Conservation (phyloP, 768 basidiomycete species). For the Leccinum broughii region DNA sequence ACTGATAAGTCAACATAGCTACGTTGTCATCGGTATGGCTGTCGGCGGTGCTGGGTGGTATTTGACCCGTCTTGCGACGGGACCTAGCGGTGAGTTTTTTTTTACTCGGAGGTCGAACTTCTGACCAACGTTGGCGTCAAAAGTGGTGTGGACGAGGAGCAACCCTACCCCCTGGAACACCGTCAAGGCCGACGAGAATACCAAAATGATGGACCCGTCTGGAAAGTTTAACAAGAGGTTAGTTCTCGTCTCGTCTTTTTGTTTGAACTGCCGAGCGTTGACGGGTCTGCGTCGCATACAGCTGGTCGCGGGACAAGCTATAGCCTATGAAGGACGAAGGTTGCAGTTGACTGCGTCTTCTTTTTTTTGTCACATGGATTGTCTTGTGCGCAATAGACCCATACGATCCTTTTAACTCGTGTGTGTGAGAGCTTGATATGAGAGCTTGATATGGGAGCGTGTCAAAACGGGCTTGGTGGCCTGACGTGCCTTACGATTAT, state of each 20-base stretch:
- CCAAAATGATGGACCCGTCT: constrained; percentile 67
- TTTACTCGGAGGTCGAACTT: background rate
- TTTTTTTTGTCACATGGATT: constrained; percentile 5
- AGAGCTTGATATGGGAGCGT: background rate
- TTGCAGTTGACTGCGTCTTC: background rate
- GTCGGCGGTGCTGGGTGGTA: constrained; percentile 68
- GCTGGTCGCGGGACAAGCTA: constrained; percentile 77
- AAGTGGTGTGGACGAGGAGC: constrained; percentile 60
- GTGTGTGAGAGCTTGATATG: background rate
- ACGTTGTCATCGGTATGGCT: constrained; percentile 50
- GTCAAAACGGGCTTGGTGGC: background rate
- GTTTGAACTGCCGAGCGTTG: constrained; percentile 1
- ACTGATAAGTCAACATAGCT: constrained; percentile 35
- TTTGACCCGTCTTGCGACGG: constrained; percentile 58
- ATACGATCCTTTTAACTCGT: constrained; percentile 10
- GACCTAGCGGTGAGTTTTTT: constrained; percentile 48
- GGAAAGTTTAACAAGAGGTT: constrained; percentile 74
- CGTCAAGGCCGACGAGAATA: constrained; percentile 72
- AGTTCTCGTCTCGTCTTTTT: constrained; percentile 1
- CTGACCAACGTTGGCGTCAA: constrained; percentile 1
- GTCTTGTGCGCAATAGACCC: constrained; percentile 19
- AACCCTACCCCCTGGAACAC: constrained; percentile 93
- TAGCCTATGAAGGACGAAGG: constrained; percentile 34
- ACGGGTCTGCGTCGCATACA: constrained; percentile 28
- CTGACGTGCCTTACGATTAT: background rate